These are phyloP conservation scores for Hibiscus syriacus DNA, from an alignment of 345 rosid genomes.

Conservation along the genomic window DNA sequence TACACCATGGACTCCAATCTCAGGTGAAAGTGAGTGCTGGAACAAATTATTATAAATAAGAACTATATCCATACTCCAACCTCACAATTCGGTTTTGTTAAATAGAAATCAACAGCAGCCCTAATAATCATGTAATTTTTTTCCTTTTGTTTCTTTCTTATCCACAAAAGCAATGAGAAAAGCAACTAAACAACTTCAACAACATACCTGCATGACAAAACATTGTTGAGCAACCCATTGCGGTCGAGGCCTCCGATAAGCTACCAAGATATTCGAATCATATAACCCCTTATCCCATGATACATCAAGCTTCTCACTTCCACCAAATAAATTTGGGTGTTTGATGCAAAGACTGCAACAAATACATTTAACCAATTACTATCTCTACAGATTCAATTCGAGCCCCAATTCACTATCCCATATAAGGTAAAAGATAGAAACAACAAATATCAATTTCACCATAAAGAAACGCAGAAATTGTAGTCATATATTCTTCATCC, in stretches of 20 bases:
- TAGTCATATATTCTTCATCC: background rate
- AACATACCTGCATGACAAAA: conserved; percentile 64
- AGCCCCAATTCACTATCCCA: background rate
- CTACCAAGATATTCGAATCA: conserved; percentile 78
- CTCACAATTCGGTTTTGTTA: background rate
- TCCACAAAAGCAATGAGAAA: background rate
- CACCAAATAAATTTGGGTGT: conserved; percentile 95
- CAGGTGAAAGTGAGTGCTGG: conserved; percentile 92
- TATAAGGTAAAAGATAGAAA: background rate
- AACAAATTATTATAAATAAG: conserved; percentile 11
- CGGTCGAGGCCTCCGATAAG: conserved; percentile 88
- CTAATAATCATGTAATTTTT: background rate
- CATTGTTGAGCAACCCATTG: conserved; percentile 90
- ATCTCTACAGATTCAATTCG: background rate
- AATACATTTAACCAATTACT: conserved; percentile 14
- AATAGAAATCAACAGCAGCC: background rate
- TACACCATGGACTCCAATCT: conserved; percentile 80
- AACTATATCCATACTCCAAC: background rate
- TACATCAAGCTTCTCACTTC: conserved; percentile 95
- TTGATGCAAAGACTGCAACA: conserved; percentile 73
- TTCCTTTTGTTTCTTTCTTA: background rate
- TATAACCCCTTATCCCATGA: conserved; percentile 87
- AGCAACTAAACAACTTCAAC: background rate
- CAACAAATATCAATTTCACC: background rate
- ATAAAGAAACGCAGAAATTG: conserved; percentile 4